Conservation (phyloP, 208 protist genomes). For the Acanthamoeba divionensis region DNA sequence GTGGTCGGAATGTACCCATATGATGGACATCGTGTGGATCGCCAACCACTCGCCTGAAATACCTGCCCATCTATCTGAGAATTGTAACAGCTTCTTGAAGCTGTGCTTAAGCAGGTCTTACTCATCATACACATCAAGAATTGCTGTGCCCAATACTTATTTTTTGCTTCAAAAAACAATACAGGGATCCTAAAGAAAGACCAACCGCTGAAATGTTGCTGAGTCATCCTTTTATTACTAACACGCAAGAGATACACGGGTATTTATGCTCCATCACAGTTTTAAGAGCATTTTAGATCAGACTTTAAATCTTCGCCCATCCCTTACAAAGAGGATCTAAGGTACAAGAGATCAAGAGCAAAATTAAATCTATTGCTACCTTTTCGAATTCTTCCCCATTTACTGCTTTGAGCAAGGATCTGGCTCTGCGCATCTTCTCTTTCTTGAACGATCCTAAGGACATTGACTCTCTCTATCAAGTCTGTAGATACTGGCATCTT, state of each 20-base stretch:
- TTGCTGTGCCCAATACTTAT: too few relatives aligned
- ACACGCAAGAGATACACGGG: background rate
- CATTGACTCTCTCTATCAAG: constrained; percentile 29
- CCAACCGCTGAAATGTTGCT: constrained; percentile 69
- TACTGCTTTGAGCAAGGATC: background rate
- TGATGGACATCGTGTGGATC: constrained; percentile 31
- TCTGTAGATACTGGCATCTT: constrained; percentile 47
- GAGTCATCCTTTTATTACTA: constrained; percentile 23
- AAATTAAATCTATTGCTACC: background rate
- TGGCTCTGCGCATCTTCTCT: background rate
- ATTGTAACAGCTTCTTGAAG: constrained; percentile 60
- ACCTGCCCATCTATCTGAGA: background rate
- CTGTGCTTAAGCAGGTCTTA: constrained; percentile 61
- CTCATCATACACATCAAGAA: background rate
- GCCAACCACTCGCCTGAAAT: constrained; percentile 34
- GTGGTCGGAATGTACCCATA: constrained; percentile 65
- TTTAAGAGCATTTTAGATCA: too few relatives aligned
- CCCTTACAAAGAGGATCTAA: too few relatives aligned
- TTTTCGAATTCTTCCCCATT: background rate
- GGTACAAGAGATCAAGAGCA: background rate
- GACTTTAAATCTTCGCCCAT: too few relatives aligned
- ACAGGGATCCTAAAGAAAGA: constrained; percentile 63
- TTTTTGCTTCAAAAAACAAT: background rate
- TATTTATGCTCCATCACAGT: too few relatives aligned
- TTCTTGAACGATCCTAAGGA: background rate